These are phyloP conservation scores for Lanmaoa pseudosensibilis DNA, from an alignment of 768 basidiomycete species.

Conservation along the genomic window DNA sequence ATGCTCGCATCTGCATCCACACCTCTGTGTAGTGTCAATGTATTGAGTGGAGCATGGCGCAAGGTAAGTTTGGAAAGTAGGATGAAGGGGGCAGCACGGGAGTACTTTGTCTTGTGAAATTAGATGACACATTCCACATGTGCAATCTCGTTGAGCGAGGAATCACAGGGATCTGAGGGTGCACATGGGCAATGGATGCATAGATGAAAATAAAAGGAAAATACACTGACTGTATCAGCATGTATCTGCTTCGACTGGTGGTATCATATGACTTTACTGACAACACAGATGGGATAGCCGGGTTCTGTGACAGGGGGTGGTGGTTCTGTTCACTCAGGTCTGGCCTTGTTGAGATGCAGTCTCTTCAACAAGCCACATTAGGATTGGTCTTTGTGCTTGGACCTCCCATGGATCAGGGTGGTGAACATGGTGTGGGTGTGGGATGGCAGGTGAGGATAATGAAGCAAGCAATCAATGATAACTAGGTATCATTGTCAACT, in stretches of 20 bases:
- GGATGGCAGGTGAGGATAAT: too few species aligned
- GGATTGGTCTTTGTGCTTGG: too few species aligned
- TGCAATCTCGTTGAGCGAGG: conserved; percentile 54
- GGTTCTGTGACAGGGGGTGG: conserved; percentile 42
- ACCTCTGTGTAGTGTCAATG: not conserved
- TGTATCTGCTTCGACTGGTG: conserved; percentile 45
- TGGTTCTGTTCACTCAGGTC: not conserved
- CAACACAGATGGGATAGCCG: conserved; percentile 45
- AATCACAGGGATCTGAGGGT: conserved; percentile 41
- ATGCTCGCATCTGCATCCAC: not conserved
- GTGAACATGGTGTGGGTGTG: too few species aligned
- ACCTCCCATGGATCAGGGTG: too few species aligned
- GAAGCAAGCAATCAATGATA: too few species aligned
- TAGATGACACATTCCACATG: conserved; percentile 54
- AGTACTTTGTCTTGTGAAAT: conserved; percentile 54
- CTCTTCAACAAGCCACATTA: too few species aligned
- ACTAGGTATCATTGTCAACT: too few species aligned
- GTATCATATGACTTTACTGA: conserved; percentile 43
- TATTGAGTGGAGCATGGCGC: conserved; percentile 1
- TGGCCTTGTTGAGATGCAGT: too few species aligned
- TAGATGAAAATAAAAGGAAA: not conserved
- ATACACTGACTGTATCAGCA: conserved; percentile 50
- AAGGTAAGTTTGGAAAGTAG: conserved; percentile 30
- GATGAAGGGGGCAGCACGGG: conserved; percentile 45
- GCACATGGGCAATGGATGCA: not conserved